Evolutionary conservation across 495 filamentous ascomycete species (phyloP).

Genomic region (Tetracladium marchalianum): DNA sequence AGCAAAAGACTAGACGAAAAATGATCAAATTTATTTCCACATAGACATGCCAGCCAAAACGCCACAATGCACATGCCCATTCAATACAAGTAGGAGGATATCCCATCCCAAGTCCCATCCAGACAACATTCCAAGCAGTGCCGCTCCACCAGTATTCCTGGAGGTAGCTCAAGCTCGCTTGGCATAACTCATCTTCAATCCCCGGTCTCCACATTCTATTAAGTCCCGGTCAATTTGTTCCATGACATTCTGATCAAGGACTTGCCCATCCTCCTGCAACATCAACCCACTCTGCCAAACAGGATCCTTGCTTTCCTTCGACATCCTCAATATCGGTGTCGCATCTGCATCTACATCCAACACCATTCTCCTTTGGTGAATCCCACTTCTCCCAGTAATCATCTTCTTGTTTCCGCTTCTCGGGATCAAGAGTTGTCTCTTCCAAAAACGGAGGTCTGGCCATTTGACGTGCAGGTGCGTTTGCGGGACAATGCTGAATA

Average conservation of each 20-base stretch:
- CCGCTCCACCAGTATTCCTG: not conserved
- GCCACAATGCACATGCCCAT: constrained; percentile 13
- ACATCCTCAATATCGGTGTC: constrained; percentile 98
- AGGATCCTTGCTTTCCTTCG: constrained; percentile 93
- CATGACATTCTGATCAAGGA: constrained; percentile 21
- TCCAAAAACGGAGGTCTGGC: constrained; percentile 75
- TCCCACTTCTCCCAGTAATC: constrained; percentile 92
- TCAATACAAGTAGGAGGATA: constrained; percentile 4
- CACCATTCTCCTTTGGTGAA: constrained; percentile 84
- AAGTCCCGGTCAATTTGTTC: not conserved
- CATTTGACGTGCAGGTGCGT: constrained; percentile 85
- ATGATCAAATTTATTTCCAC: constrained; percentile 12
- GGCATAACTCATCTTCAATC: too few species aligned
- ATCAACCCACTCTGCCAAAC: constrained; percentile 93
- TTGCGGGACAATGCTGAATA: constrained; percentile 96
- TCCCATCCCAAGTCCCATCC: constrained; percentile 1
- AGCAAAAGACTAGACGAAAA: not conserved
- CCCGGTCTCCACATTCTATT: not conserved
- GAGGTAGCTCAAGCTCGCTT: not conserved
- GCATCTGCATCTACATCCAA: constrained; percentile 92
- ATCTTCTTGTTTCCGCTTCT: constrained; percentile 85
- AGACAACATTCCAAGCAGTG: not conserved
- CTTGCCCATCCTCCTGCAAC: constrained; percentile 90
- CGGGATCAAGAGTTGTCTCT: constrained; percentile 73
- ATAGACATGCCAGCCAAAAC: constrained; percentile 12